Conservation (phyloP, 768 basidiomycete species). For the Tulasnella sp. region DNA sequence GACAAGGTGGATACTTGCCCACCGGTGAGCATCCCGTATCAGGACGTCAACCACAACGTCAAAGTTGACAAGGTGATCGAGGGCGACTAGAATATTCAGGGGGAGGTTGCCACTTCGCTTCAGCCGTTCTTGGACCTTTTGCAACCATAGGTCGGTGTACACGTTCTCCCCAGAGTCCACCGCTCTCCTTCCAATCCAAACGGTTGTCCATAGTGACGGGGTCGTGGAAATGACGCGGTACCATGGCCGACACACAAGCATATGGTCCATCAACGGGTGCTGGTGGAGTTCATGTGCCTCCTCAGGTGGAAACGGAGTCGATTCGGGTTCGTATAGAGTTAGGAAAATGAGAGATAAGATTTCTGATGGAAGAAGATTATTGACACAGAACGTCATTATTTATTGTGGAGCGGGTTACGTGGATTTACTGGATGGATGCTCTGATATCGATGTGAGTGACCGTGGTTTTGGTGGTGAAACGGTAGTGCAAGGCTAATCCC, state of each 20-base stretch:
- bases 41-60: background rate
- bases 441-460: background rate
- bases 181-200: background rate
- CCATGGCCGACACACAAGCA: background rate
- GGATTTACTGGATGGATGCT: background rate
- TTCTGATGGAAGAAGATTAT: background rate
- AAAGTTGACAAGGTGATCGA: background rate
- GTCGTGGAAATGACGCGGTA: background rate
- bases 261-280: background rate
- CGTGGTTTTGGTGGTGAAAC: background rate
- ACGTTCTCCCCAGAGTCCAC: background rate
- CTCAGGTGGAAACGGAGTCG: background rate
- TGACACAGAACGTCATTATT: background rate
- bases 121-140: background rate
- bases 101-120: background rate
- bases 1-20: background rate
- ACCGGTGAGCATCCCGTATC: background rate
- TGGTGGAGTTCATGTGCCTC: background rate
- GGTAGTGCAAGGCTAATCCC: background rate
- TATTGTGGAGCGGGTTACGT: background rate
- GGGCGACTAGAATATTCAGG: background rate
- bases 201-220: background rate
- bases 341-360: background rate
- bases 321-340: background rate
- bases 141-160: background rate